Percentiles rank a stretch among this genome's conserved stretches.
Conservation (phyloP, 352 stramenopile species). For the Pythium aristosporum region DNA sequence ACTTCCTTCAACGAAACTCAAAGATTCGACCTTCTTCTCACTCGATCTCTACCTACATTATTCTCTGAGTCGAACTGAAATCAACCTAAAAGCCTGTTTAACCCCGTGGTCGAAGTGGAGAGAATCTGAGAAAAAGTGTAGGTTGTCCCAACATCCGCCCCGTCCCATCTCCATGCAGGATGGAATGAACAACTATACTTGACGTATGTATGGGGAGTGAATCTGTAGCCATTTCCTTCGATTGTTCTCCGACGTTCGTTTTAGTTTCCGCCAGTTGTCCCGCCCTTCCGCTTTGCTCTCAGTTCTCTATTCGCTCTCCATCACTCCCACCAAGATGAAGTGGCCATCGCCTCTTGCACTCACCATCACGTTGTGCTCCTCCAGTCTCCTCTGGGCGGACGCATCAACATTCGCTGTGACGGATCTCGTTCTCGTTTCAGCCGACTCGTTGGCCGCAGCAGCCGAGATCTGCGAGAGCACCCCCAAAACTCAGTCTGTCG, state of each 20-base stretch:
- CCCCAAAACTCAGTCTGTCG: slow-evolving; percentile 24
- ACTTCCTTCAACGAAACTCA: too few species aligned
- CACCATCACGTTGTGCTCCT: neutral
- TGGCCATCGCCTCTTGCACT: neutral
- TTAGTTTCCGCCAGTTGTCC: neutral
- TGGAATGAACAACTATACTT: slow-evolving; percentile 2
- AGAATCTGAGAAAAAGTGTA: neutral
- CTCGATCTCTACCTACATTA: too few species aligned
- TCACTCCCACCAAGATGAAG: neutral
- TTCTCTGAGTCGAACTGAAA: too few species aligned
- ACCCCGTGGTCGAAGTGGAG: neutral
- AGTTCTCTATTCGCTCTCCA: neutral
- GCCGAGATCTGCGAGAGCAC: slow-evolving; percentile 12
- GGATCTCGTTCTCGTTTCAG: slow-evolving; percentile 17
- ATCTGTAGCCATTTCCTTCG: slow-evolving; percentile 13
- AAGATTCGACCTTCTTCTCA: too few species aligned
- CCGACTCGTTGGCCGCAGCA: slow-evolving; percentile 6
- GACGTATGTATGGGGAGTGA: slow-evolving; percentile 7
- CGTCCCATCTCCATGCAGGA: neutral
- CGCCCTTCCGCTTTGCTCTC: neutral
- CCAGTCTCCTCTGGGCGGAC: neutral
- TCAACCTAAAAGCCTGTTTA: neutral
- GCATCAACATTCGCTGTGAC: slow-evolving; percentile 15
- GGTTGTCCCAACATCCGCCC: neutral
- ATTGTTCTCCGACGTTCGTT: neutral